These are phyloP conservation scores for Pseudogymnoascus pannorum DNA, from an alignment of 2,329 filamentous ascomycete genomes.

Conservation along the genomic window DNA sequence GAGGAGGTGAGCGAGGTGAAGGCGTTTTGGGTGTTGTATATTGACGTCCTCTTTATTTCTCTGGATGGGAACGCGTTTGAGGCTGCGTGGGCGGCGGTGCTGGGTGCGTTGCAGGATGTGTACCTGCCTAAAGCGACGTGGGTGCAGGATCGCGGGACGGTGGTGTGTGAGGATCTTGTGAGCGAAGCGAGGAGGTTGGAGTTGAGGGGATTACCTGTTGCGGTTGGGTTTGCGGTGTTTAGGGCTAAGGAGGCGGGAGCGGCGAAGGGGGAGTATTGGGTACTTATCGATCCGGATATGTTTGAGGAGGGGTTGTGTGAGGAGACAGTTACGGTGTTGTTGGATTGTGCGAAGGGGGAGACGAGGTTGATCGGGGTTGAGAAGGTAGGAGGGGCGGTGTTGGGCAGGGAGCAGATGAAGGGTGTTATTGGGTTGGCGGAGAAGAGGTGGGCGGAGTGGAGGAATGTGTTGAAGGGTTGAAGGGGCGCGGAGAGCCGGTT, in stretches of 20 bases:
- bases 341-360: constrained; percentile 49
- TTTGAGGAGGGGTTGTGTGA: constrained; percentile 81
- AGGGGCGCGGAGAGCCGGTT: not conserved
- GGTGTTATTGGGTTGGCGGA: constrained; percentile 52
- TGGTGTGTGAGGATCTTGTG: constrained; percentile 63
- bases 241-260: constrained; percentile 42
- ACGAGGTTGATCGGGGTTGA: constrained; percentile 63
- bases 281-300: constrained; percentile 80
- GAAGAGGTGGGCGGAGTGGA: constrained; percentile 54
- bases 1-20: constrained; percentile 47
- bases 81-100: constrained; percentile 75
- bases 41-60: constrained; percentile 91
- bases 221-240: constrained; percentile 74
- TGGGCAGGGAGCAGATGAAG: constrained; percentile 57
- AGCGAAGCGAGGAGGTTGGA: constrained; percentile 47
- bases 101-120: constrained; percentile 74
- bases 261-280: constrained; percentile 55
- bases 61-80: constrained; percentile 90
- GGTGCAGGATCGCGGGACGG: constrained; percentile 71
- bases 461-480: constrained; percentile 9
- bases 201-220: constrained; percentile 62
- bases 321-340: constrained; percentile 74
- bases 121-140: constrained; percentile 72
- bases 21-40: constrained; percentile 91
- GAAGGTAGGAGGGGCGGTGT: constrained; percentile 70